Conservation (phyloP, 2,329 filamentous ascomycete genomes). For the Fusarium oxysporum region DNA sequence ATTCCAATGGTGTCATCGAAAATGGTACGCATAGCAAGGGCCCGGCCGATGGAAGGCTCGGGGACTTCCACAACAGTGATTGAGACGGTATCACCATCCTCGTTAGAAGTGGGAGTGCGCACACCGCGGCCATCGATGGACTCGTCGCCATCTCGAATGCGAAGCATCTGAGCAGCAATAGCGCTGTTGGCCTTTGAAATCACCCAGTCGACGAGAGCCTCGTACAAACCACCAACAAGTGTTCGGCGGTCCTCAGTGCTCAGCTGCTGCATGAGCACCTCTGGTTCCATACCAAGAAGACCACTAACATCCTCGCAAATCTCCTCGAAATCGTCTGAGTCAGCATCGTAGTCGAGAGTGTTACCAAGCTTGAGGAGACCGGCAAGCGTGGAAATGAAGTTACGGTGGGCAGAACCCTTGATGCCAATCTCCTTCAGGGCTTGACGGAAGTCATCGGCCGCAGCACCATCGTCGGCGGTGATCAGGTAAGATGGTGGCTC, state of each 20-base stretch:
- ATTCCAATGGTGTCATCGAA: conserved; percentile 95
- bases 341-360: conserved; percentile 84
- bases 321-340: conserved; percentile 85
- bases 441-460: conserved; percentile 91
- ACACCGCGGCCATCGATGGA: conserved; percentile 73
- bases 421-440: conserved; percentile 93
- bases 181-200: conserved; percentile 88
- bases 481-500: conserved; percentile 88
- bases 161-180: conserved; percentile 80
- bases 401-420: conserved; percentile 84
- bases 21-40: conserved; percentile 86
- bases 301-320: conserved; percentile 91
- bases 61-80: conserved; percentile 91
- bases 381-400: conserved; percentile 86
- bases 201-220: conserved; percentile 95
- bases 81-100: conserved; percentile 86
- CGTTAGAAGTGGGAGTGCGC: conserved; percentile 73
- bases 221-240: conserved; percentile 88
- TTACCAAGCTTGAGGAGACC: conserved; percentile 93
- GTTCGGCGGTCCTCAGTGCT: conserved; percentile 86
- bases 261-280: conserved; percentile 81
- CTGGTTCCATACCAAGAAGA: conserved; percentile 87
- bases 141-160: conserved; percentile 73
- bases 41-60: conserved; percentile 82
- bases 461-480: conserved; percentile 90